These are phyloP conservation scores for Lactifluus subvellereus DNA, from an alignment of 768 basidiomycete genomes.

Conservation along the genomic window DNA sequence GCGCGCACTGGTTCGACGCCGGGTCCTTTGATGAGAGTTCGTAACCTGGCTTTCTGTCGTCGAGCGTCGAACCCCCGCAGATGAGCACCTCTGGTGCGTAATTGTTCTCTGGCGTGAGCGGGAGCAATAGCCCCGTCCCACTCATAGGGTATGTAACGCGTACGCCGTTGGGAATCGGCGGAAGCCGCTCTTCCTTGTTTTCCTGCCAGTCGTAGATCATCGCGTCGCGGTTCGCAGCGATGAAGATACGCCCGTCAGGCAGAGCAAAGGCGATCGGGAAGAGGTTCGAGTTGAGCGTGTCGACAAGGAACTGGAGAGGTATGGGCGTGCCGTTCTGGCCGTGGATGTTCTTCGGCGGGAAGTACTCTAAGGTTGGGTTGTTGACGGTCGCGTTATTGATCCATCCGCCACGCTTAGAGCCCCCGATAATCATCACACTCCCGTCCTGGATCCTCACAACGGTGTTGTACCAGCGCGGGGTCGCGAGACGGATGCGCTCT, in stretches of 20 bases:
- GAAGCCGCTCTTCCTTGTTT: constrained; percentile 57
- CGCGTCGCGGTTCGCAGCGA: constrained; percentile 73
- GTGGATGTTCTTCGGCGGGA: constrained; percentile 70
- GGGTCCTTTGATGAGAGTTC: constrained; percentile 66
- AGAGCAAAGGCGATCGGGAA: constrained; percentile 73
- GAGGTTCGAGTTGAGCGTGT: constrained; percentile 76
- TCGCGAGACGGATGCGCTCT: constrained; percentile 59
- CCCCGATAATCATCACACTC: constrained; percentile 80
- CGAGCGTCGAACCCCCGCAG: constrained; percentile 68
- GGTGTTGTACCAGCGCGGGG: constrained; percentile 78
- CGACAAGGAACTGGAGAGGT: constrained; percentile 52
- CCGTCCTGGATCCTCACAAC: constrained; percentile 65
- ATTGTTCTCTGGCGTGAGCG: constrained; percentile 53
- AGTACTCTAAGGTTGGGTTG: constrained; percentile 80
- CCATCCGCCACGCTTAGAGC: constrained; percentile 79
- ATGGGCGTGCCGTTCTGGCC: constrained; percentile 64
- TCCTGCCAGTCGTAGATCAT: constrained; percentile 74
- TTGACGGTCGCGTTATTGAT: constrained; percentile 77
- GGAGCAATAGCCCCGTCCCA: constrained; percentile 67
- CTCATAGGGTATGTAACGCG: constrained; percentile 83
- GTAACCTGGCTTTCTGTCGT: constrained; percentile 53
- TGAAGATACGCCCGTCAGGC: constrained; percentile 63
- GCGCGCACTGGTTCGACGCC: constrained; percentile 68
- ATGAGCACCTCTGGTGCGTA: constrained; percentile 67
- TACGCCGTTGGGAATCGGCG: constrained; percentile 66